phyloP scores from a whole-genome alignment of 495 filamentous ascomycete genomes.

The Lophiotrema nucula region DNA sequence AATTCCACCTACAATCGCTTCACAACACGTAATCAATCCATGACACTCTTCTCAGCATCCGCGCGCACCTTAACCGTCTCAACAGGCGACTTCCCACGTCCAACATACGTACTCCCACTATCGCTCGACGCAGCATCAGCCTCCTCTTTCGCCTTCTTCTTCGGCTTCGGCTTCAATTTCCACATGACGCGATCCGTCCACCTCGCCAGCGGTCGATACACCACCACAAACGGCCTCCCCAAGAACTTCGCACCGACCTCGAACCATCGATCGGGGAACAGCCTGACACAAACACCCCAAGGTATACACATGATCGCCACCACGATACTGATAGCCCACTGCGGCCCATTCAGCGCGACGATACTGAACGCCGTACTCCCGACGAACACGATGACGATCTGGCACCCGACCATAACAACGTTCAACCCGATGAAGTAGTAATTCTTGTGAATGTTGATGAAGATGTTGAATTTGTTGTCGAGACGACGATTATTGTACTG shows the following conservation, averaged over 20 bases:
- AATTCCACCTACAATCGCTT: not conserved
- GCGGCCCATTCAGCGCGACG: conserved; percentile 59
- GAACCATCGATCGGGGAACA: conserved; percentile 54
- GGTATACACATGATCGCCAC: conserved; percentile 71
- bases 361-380: conserved; percentile 74
- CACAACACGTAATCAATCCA: conserved; percentile 5
- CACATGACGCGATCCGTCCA: not conserved
- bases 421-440: conserved; percentile 84
- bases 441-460: conserved; percentile 75
- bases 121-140: not conserved
- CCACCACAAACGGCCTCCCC: conserved; percentile 30
- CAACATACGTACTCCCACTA: not conserved
- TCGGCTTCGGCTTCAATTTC: conserved; percentile 2
- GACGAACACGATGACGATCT: conserved; percentile 77
- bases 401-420: conserved; percentile 72
- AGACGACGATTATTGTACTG: conserved; percentile 90
- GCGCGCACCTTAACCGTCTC: not conserved
- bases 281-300: conserved; percentile 68
- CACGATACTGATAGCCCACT: conserved; percentile 76
- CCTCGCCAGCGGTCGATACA: conserved; percentile 14
- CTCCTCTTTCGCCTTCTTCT: conserved; percentile 3
- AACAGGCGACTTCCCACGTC: conserved; percentile 6
- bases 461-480: conserved; percentile 87
- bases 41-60: conserved; percentile 33
- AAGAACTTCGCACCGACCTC: conserved; percentile 44